Evolutionary conservation across 1,139 yeast species (phyloP).

Genomic region (Sugiyamaella japonica): DNA sequence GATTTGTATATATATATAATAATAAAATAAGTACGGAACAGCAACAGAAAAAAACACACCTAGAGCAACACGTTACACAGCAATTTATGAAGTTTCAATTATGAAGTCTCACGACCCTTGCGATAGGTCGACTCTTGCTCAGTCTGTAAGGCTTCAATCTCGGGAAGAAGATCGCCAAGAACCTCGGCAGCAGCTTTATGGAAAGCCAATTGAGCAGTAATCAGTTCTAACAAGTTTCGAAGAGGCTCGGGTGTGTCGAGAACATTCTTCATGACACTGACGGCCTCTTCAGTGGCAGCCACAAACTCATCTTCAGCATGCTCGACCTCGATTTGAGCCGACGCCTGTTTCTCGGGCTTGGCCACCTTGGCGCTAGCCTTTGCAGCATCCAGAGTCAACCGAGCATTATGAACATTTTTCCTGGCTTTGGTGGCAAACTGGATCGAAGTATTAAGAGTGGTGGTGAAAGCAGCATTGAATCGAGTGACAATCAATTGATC

Average conservation of each 20-base stretch:
- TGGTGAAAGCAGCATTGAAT: conserved; percentile 67
- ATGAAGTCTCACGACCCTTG: conserved; percentile 36
- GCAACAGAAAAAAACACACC: conserved; percentile 33
- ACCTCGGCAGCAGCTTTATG: conserved; percentile 75
- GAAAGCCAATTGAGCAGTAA: conserved; percentile 79
- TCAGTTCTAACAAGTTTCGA: conserved; percentile 66
- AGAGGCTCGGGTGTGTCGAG: conserved; percentile 73
- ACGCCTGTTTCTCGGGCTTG: conserved; percentile 72
- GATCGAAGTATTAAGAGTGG: conserved; percentile 64
- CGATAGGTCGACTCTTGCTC: conserved; percentile 48
- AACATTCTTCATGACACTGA: conserved; percentile 78
- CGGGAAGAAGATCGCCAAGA: conserved; percentile 64
- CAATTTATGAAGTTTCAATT: conserved; percentile 30
- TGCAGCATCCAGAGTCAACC: conserved; percentile 79
- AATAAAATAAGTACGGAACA: conserved; percentile 63
- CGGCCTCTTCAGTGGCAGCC: conserved; percentile 87
- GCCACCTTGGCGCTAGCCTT: conserved; percentile 68
- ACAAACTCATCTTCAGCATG: conserved; percentile 89
- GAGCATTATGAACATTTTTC: conserved; percentile 72
- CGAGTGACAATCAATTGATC: conserved; percentile 70
- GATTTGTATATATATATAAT: conserved; percentile 40
- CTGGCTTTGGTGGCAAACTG: conserved; percentile 70
- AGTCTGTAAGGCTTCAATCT: conserved; percentile 61
- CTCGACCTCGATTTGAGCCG: conserved; percentile 75
- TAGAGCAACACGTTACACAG: conserved; percentile 15